Evolutionary conservation across 1,284 basidiomycete species (phyloP), one percentile per base, ranked within the genome.

Genomic region (Trametes pubescens): DNA sequence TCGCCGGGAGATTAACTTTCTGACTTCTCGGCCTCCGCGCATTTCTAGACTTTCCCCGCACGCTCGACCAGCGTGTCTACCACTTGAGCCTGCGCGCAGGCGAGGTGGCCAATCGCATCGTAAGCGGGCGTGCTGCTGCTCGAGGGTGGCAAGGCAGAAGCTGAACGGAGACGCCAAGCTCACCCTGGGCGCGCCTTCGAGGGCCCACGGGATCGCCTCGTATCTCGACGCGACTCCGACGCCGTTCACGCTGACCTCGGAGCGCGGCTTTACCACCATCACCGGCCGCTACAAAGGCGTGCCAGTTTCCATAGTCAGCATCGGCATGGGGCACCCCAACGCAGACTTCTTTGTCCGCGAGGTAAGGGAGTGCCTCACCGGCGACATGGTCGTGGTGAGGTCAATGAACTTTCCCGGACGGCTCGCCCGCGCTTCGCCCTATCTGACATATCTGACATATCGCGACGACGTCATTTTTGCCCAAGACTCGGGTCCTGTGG

Each of bases 281-380:
- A 94, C 93, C 4, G 93, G 93, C 13, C 82, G 87, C 43, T 94
- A 89, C 79, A 82, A 84, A 51, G 86, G 85, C 51, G 76, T 84
- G 4, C 91, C 92, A 6, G 75, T 95, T 37, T 91, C 88, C 14
- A 85, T 95, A 59, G 81, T 93, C 51, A 90, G 89, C 64, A 94
- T 94, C 62, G 93, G 93, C 10, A 95, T 95, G 93, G 93, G 93
- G 22, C 81, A 79, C 65, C 85, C 92, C 1, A 92, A 91, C 75
- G 90, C 90, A 76, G 93, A 95, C 76, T 95, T 95, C 77, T 93
- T 94, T 75, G 84, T 95, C 16, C 86, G 93, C 66, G 93, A 95
- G 78, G 86, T 85, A 18, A 83, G 93, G 62, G 93, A 94, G 72
- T 90, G 90, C 68, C 77, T 94, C 46, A 80, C 78, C 65, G 93